A percentile compares a stretch with the other conserved stretches of the same genome.
Conservation (phyloP, 768 basidiomycete genomes). For the Pisolithus sp. region DNA sequence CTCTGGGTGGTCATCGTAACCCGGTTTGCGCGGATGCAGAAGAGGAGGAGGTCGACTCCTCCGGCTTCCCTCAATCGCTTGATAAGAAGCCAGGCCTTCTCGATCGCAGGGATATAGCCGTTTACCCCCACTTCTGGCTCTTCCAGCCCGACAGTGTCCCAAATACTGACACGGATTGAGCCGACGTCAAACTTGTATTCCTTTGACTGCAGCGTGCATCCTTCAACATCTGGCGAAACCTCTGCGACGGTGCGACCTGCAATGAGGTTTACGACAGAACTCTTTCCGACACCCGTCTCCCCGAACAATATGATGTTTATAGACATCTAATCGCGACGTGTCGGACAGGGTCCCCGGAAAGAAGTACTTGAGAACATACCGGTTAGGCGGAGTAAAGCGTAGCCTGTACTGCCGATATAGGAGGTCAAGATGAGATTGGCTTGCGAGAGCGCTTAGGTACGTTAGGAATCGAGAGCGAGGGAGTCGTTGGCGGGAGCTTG, state of each 20-base stretch:
- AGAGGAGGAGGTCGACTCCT: constrained; percentile 38
- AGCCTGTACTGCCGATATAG: neutral
- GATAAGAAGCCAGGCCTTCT: constrained; percentile 29
- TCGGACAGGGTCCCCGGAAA: neutral
- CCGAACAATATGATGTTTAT: constrained; percentile 40
- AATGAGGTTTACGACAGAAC: constrained; percentile 30
- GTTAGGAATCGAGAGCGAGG: neutral
- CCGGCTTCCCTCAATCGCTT: constrained; percentile 19
- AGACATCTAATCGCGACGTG: neutral
- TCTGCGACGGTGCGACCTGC: constrained; percentile 19
- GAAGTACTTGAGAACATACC: too few relatives aligned
- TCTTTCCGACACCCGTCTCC: constrained; percentile 35
- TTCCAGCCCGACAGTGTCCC: constrained; percentile 33
- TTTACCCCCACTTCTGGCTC: constrained; percentile 22
- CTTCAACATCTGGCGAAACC: constrained; percentile 23
- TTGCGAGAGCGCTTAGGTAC: neutral
- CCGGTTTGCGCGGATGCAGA: constrained; percentile 36
- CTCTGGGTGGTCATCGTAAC: constrained; percentile 31
- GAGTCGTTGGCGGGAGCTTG: neutral
- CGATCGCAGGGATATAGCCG: constrained; percentile 24
- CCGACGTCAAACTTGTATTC: constrained; percentile 21
- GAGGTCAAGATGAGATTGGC: neutral
- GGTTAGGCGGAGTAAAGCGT: neutral
- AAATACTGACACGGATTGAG: constrained; percentile 17
- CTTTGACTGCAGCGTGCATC: constrained; percentile 33